Conservation (phyloP, 306 rosid species). For the Hippophae tibetana region DNA sequence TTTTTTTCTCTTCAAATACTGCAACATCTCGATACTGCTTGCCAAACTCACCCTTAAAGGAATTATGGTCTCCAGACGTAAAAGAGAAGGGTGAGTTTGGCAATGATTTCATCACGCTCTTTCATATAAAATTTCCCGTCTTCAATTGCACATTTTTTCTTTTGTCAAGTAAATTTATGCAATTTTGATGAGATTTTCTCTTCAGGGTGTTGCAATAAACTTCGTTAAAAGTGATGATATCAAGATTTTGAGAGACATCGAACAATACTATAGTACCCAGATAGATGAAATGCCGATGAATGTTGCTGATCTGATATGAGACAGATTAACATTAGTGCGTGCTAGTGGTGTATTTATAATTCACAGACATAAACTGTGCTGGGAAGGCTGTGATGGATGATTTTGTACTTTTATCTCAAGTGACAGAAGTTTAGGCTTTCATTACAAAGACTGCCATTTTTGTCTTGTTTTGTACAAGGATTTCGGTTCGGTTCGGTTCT, state of each 20-base stretch:
- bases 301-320: slow-evolving; percentile 79
- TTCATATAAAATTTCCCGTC: background rate
- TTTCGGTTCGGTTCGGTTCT: no score
- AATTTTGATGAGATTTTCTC: slow-evolving; percentile 7
- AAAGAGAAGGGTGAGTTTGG: no score
- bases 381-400: no score
- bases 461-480: no score
- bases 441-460: no score
- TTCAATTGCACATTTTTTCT: background rate
- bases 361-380: background rate
- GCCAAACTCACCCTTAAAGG: no score
- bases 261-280: slow-evolving; percentile 95
- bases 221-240: slow-evolving; percentile 94
- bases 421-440: no score
- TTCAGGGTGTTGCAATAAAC: slow-evolving; percentile 98
- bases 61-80: no score
- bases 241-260: slow-evolving; percentile 89
- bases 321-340: slow-evolving; percentile 9
- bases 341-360: slow-evolving; percentile 24
- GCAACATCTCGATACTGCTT: no score
- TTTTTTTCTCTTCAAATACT: no score
- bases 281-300: slow-evolving; percentile 99
- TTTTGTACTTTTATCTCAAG: no score
- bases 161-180: background rate
- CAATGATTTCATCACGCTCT: background rate